Conservation (phyloP, 2,329 filamentous ascomycete genomes). For the Colletotrichum somersetense region DNA sequence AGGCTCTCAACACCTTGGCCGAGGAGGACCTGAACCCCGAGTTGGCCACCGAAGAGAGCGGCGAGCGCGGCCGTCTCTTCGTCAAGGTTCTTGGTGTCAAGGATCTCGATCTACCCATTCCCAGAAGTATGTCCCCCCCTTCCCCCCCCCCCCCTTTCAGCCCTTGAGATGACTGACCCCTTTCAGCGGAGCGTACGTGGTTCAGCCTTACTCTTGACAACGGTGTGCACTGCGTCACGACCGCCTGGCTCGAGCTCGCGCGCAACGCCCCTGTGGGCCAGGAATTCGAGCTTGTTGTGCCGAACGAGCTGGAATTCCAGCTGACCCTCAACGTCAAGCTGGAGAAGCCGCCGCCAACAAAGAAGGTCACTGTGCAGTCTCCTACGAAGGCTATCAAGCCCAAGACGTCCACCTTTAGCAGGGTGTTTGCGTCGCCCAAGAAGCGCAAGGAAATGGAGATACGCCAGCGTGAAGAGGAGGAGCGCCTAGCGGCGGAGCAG, state of each 20-base stretch:
- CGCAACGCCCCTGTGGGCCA: conserved; percentile 95
- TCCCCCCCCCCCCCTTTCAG: conserved; percentile 41
- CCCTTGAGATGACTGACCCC: conserved; percentile 44
- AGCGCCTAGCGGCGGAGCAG: conserved; percentile 74
- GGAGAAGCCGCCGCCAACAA: conserved; percentile 79
- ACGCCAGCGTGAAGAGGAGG: conserved; percentile 84
- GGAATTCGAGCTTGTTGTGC: conserved; percentile 96
- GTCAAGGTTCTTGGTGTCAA: conserved; percentile 99
- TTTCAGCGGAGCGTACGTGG: conserved; percentile 85
- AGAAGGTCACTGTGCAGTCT: conserved; percentile 59
- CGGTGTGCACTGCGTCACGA: conserved; percentile 96
- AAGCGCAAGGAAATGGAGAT: conserved; percentile 96
- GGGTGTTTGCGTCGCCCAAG: conserved; percentile 93
- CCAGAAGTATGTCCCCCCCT: conserved; percentile 76
- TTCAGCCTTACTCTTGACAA: conserved; percentile 99
- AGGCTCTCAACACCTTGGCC: conserved; percentile 72
- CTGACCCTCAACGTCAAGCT: conserved; percentile 96
- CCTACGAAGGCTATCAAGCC: conserved; percentile 74
- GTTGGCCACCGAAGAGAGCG: conserved; percentile 76
- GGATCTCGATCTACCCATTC: conserved; percentile 90
- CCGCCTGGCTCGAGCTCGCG: conserved; percentile 92
- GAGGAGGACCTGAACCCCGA: conserved; percentile 76
- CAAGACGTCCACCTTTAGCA: conserved; percentile 91
- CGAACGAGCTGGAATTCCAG: conserved; percentile 98
- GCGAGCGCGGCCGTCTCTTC: conserved; percentile 90